Evolutionary conservation across 768 basidiomycete species (phyloP).

Genomic region (Russula dissimulans): DNA sequence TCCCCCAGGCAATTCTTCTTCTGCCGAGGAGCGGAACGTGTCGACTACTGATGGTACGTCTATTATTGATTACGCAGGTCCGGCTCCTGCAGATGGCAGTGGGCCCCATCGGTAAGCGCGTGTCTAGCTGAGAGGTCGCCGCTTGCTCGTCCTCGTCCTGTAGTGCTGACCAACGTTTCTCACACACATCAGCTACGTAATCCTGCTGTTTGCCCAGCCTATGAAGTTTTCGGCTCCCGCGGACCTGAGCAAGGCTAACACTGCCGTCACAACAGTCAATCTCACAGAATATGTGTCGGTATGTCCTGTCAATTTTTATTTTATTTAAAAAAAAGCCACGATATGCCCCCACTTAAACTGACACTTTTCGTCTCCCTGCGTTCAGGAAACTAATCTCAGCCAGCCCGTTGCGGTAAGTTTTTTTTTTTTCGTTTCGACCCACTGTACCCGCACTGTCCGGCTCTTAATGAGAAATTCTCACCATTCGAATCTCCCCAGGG

Average conservation of each 20-base stretch:
- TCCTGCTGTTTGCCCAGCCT: constrained; percentile 59
- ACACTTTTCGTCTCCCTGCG: background rate
- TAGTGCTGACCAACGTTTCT: background rate
- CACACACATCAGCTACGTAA: constrained; percentile 43
- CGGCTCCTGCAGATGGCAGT: constrained; percentile 56
- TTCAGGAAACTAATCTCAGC: constrained; percentile 44
- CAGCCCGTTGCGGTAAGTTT: constrained; percentile 46
- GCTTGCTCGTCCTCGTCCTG: too few species aligned
- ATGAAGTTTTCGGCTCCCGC: constrained; percentile 50
- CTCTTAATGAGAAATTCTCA: background rate
- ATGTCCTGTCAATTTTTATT: constrained; percentile 10
- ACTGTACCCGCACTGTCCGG: too few species aligned
- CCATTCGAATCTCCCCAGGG: constrained; percentile 32
- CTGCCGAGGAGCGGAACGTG: constrained; percentile 22
- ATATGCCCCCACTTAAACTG: background rate
- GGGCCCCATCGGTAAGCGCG: constrained; percentile 58
- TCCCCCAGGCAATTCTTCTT: background rate
- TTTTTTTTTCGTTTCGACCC: background rate
- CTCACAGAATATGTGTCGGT: constrained; percentile 51
- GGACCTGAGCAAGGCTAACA: constrained; percentile 40
- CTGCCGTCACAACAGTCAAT: constrained; percentile 47
- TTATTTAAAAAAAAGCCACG: too few species aligned
- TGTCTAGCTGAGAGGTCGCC: background rate
- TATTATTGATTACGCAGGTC: constrained; percentile 63
- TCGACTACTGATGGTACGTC: constrained; percentile 35